phyloP scores from a whole-genome alignment of 169 alveolate species.

The Miamiensis avidus region DNA sequence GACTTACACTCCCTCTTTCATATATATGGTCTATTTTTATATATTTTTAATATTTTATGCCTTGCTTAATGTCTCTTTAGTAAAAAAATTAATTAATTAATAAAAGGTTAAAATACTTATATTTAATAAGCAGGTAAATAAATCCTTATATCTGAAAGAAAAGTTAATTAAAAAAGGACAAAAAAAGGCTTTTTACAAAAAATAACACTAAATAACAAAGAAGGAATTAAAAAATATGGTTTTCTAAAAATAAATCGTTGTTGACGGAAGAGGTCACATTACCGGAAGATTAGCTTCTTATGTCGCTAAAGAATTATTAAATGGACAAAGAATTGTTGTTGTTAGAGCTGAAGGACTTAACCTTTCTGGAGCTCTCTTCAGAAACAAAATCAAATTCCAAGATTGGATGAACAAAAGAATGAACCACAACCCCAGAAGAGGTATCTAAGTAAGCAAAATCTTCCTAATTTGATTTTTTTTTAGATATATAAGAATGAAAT shows the following conservation, averaged over 20 bases:
- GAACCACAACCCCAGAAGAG: constrained; percentile 96
- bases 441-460: constrained; percentile 72
- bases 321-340: constrained; percentile 96
- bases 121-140: background rate
- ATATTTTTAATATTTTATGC: no score
- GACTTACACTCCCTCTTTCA: no score
- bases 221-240: constrained; percentile 28
- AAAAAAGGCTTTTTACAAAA: background rate
- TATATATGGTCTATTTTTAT: no score
- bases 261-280: constrained; percentile 98
- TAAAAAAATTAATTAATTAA: no score
- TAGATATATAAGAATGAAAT: no score
- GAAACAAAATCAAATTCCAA: constrained; percentile 95
- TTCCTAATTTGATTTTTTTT: no score
- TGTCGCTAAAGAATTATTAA: constrained; percentile 97
- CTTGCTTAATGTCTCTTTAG: no score
- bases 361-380: constrained; percentile 95
- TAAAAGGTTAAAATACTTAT: no score
- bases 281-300: constrained; percentile 99
- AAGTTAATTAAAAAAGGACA: background rate
- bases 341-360: constrained; percentile 97
- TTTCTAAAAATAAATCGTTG: constrained; percentile 89
- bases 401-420: constrained; percentile 94
- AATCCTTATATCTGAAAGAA: background rate
- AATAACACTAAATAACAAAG: no score